phyloP scores from a whole-genome alignment of 2,329 filamentous ascomycete genomes.

The Mariannaea elegans region DNA sequence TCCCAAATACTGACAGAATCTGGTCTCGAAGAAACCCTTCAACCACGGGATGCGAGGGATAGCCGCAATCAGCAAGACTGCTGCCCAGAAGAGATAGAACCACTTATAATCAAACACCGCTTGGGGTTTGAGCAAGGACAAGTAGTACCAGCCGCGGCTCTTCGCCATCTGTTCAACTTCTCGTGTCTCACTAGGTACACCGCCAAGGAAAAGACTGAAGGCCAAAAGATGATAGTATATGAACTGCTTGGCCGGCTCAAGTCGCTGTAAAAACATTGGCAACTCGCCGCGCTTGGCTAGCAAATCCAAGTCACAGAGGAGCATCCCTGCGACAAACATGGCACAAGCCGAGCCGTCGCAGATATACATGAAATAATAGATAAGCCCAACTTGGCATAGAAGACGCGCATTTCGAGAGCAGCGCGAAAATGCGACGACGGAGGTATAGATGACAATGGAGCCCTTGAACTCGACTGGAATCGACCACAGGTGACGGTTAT shows the following conservation, averaged over 20 bases:
- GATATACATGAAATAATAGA: constrained; percentile 74
- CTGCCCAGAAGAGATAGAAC: constrained; percentile 73
- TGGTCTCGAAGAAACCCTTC: constrained; percentile 65
- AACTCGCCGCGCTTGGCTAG: constrained; percentile 60
- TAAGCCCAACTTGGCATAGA: constrained; percentile 60
- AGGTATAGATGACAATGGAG: constrained; percentile 69
- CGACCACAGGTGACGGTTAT: constrained; percentile 70
- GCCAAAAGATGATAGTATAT: constrained; percentile 64
- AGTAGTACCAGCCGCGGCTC: constrained; percentile 68
- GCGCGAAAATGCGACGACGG: constrained; percentile 64
- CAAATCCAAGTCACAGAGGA: constrained; percentile 69
- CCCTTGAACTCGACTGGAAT: constrained; percentile 72
- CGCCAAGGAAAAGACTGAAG: constrained; percentile 65
- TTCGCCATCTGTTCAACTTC: constrained; percentile 59
- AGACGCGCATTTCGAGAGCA: constrained; percentile 64
- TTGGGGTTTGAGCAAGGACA: constrained; percentile 70
- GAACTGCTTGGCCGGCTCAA: constrained; percentile 58
- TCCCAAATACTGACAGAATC: constrained; percentile 69
- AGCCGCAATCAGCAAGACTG: constrained; percentile 63
- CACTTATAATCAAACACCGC: constrained; percentile 73
- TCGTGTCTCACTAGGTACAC: constrained; percentile 62
- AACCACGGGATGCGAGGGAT: constrained; percentile 67
- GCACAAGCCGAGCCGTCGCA: constrained; percentile 70
- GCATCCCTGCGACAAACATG: constrained; percentile 68
- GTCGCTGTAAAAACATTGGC: constrained; percentile 55